These are phyloP conservation scores for Eutrema yunnanense DNA, from an alignment of 345 rosid species.

Conservation along the genomic window DNA sequence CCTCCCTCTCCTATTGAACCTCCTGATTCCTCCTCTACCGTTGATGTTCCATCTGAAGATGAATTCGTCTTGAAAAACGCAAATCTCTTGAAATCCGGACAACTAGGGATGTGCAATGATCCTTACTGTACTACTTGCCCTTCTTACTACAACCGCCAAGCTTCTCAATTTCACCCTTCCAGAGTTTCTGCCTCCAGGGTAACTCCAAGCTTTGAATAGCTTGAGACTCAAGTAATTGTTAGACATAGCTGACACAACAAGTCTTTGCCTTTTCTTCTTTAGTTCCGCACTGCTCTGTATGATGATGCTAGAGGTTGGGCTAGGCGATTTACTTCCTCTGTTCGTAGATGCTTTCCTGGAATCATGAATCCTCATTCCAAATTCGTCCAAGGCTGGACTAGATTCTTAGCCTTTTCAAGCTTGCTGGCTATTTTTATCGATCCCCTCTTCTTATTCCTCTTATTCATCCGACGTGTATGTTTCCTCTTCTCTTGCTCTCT, in stretches of 20 bases:
- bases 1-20: conserved; percentile 26
- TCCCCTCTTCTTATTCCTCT: conserved; percentile 73
- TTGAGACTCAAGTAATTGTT: neutral
- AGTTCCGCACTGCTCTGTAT: conserved; percentile 62
- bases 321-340: conserved; percentile 38
- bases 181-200: conserved; percentile 47
- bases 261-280: neutral
- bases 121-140: conserved; percentile 96
- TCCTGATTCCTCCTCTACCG: neutral
- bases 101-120: conserved; percentile 76
- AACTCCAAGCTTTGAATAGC: neutral
- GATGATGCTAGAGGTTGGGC: conserved; percentile 92
- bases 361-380: conserved; percentile 83
- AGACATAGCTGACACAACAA: neutral
- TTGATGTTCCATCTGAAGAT: conserved; percentile 22
- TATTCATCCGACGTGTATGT: conserved; percentile 43
- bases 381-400: conserved; percentile 60
- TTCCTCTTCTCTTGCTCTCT: neutral
- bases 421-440: conserved; percentile 72
- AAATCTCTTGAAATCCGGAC: conserved; percentile 78
- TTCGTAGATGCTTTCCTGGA: conserved; percentile 39
- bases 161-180: conserved; percentile 28
- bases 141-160: conserved; percentile 43
- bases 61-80: conserved; percentile 44
- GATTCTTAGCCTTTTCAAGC: conserved; percentile 62